Evolutionary conservation across 2,329 filamentous ascomycete species (phyloP).

Genomic region (Ophiocordyceps camponoti-saundersi): DNA sequence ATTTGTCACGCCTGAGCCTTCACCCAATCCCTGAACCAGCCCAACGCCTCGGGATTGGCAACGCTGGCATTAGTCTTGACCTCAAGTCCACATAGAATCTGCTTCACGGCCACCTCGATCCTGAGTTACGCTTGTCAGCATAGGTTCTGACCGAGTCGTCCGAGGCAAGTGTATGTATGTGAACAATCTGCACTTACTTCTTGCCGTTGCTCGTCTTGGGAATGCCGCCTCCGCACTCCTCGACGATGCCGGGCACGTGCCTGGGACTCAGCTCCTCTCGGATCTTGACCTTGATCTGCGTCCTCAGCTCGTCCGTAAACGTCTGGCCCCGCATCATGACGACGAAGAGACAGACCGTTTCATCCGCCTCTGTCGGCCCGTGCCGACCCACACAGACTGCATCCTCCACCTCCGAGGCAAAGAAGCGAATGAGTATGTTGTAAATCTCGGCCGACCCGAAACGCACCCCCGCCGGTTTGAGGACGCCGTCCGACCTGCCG

Average conservation of each 20-base stretch:
- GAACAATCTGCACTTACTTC: constrained; percentile 44
- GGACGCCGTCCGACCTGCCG: constrained; percentile 76
- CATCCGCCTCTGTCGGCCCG: constrained; percentile 54
- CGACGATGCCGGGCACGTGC: constrained; percentile 74
- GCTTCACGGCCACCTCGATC: constrained; percentile 91
- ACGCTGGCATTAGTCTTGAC: constrained; percentile 85
- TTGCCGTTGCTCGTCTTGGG: constrained; percentile 90
- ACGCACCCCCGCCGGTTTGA: constrained; percentile 81
- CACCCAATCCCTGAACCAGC: constrained; percentile 77
- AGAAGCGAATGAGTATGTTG: constrained; percentile 77
- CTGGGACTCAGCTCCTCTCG: constrained; percentile 68
- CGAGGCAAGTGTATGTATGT: no score
- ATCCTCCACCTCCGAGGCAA: constrained; percentile 62
- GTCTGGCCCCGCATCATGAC: constrained; percentile 46
- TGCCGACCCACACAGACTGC: constrained; percentile 74
- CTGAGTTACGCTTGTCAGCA: constrained; percentile 21
- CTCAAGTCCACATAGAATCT: constrained; percentile 75
- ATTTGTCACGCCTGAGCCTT: constrained; percentile 21
- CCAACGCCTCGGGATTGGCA: constrained; percentile 75
- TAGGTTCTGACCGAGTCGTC: not conserved
- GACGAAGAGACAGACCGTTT: constrained; percentile 77
- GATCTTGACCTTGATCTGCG: constrained; percentile 49
- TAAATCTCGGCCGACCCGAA: constrained; percentile 96
- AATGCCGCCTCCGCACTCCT: constrained; percentile 64
- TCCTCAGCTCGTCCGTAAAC: constrained; percentile 43